Evolutionary conservation across 306 rosid genomes (phyloP), one percentile per base, ranked within the genome.

Genomic region (Morella rubra): DNA sequence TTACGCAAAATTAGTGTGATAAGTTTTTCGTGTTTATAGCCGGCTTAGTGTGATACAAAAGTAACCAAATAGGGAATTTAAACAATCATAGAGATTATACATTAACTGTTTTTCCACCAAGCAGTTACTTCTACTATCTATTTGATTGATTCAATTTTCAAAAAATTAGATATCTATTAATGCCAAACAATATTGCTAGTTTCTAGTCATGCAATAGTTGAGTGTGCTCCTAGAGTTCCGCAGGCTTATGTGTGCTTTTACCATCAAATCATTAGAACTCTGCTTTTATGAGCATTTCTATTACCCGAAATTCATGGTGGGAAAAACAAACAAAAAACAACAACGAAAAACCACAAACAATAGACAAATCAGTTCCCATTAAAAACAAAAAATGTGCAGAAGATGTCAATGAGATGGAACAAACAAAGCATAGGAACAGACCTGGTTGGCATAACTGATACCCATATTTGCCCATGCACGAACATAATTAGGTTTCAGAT

Each of bases 381-480:
- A 22, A 72, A 41, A 47, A 60, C 20, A 49, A 49, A 12, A 11
- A 14, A 14, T 3, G 52, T 18, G 9, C 73, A n/a, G 37, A 80
- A 79, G 50, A 75, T 5, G 44, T 46, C 22, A 59, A 37, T 44
- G 75, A 72, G 54, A 72, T 14, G 44, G 82, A 80, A 56, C 32
- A 81, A 27, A 11, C 44, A 22, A 41, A 73, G 75, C 7, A 40
- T 20, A 42, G 60, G 66, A 73, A 79, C 76, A 51, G 67, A 95
- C 99, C 97, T 95, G 99, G 83, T 95, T 95, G 59, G 99, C 99
- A 67, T 90, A 95, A 69, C 99, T 92, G 87, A 95, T 92, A 73
- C 99, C 99, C 97, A 95, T 95, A 80, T 95, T 95, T 73, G 99
- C 97, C 99, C 99, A 95, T 61, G 99, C 99, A 69, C 98, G 99